Conservation (phyloP, 108 stramenopile species). For the Nitzschia putrida region DNA sequence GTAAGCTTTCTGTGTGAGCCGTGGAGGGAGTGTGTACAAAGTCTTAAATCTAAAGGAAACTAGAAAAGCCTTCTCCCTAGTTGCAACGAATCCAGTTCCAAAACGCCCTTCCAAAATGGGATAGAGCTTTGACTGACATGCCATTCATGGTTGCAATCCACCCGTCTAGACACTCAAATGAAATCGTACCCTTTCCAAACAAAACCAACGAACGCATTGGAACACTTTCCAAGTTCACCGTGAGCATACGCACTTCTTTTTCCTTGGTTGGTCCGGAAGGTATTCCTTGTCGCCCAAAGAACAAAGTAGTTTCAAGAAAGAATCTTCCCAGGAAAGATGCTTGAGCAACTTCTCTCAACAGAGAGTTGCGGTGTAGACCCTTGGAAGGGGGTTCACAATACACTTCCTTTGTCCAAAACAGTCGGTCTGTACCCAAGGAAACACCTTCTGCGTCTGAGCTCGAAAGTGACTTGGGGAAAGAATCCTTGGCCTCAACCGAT, state of each 20-base stretch:
- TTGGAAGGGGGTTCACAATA: background rate
- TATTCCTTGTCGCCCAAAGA: constrained; percentile 22
- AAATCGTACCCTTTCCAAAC: constrained; percentile 43
- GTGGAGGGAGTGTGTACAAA: too few species aligned
- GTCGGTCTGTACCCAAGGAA: constrained; percentile 13
- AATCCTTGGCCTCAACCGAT: constrained; percentile 19
- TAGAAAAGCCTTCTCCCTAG: background rate
- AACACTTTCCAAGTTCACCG: constrained; percentile 36
- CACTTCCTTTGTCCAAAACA: background rate
- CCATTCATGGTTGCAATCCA: constrained; percentile 46
- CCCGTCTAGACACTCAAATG: constrained; percentile 47
- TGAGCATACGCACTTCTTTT: constrained; percentile 34
- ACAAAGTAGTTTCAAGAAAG: constrained; percentile 6
- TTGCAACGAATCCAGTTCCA: background rate
- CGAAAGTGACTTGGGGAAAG: constrained; percentile 22
- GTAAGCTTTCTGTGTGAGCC: background rate
- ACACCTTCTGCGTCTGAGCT: constrained; percentile 30
- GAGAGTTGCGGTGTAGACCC: constrained; percentile 34
- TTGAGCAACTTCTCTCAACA: constrained; percentile 33
- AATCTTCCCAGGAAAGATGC: constrained; percentile 4
- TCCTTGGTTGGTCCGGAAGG: constrained; percentile 14
- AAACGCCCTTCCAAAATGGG: background rate
- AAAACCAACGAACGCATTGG: constrained; percentile 45
- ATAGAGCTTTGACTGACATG: background rate
- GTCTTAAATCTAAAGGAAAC: too few species aligned